Conservation (phyloP, 306 rosid genomes). For the Sicyos edulis region DNA sequence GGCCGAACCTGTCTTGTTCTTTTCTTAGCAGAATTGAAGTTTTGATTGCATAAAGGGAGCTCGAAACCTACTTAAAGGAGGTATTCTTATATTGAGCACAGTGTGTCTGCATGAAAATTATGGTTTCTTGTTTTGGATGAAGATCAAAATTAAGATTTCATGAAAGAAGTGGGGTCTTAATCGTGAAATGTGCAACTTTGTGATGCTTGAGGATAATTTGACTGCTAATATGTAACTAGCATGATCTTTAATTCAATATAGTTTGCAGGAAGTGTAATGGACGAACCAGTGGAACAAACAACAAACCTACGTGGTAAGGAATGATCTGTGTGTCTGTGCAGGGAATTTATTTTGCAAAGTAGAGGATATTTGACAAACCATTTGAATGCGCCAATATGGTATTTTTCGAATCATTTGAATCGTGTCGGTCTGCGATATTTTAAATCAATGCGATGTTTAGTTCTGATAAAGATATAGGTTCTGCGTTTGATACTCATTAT, state of each 20-base stretch:
- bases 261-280: slow-evolving; percentile 33
- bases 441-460: slow-evolving; percentile 10
- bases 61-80: slow-evolving; percentile 18
- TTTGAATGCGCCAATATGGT: slow-evolving; percentile 3
- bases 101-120: not conserved
- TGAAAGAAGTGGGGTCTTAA: slow-evolving; percentile 25
- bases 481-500: not conserved
- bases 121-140: too few relatives aligned
- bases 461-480: not conserved
- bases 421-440: not conserved
- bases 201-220: not conserved
- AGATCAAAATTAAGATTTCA: not conserved
- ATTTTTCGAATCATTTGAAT: not conserved
- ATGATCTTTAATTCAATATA: slow-evolving; percentile 28
- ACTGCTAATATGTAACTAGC: slow-evolving; percentile 30
- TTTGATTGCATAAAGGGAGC: slow-evolving; percentile 11
- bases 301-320: slow-evolving; percentile 20
- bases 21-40: slow-evolving; percentile 16
- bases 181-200: slow-evolving; percentile 22
- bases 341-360: slow-evolving; percentile 30
- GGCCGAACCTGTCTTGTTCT: slow-evolving; percentile 17
- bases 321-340: slow-evolving; percentile 31
- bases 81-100: slow-evolving; percentile 10
- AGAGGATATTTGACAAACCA: slow-evolving; percentile 14
- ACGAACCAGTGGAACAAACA: slow-evolving; percentile 16